Conservation (phyloP, 306 rosid genomes). For the Rosa chinensis region DNA sequence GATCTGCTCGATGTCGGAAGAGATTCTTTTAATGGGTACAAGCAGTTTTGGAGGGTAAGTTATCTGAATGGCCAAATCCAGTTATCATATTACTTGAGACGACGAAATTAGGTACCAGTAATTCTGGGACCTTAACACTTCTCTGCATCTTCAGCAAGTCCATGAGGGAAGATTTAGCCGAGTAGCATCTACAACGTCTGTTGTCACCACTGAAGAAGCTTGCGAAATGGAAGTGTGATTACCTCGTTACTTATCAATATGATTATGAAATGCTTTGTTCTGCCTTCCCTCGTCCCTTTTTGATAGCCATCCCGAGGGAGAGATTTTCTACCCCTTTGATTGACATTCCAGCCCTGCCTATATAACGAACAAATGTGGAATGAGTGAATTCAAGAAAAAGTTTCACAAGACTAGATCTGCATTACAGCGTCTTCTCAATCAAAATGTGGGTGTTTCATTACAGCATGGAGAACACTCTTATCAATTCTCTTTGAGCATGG, state of each 20-base stretch:
- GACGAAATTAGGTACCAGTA: background rate
- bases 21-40: slow-evolving; percentile 64
- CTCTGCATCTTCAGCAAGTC: background rate
- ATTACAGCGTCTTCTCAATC: background rate
- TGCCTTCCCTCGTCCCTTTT: slow-evolving; percentile 5
- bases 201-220: background rate
- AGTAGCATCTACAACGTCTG: background rate
- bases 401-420: background rate
- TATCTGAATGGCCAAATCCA: background rate
- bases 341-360: background rate
- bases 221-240: background rate
- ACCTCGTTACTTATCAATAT: slow-evolving; percentile 7
- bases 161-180: background rate
- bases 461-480: background rate
- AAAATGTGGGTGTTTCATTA: background rate
- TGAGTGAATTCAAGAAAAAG: slow-evolving; percentile 2
- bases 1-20: slow-evolving; percentile 92
- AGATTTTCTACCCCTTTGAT: background rate
- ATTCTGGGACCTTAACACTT: background rate
- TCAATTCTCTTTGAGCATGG: background rate
- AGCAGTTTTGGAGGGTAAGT: slow-evolving; percentile 3
- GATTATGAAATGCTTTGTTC: slow-evolving; percentile 10
- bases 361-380: background rate
- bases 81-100: slow-evolving; percentile 8
- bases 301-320: background rate